These are phyloP conservation scores for Phaffia australis DNA, from an alignment of 768 basidiomycete species.

Conservation along the genomic window DNA sequence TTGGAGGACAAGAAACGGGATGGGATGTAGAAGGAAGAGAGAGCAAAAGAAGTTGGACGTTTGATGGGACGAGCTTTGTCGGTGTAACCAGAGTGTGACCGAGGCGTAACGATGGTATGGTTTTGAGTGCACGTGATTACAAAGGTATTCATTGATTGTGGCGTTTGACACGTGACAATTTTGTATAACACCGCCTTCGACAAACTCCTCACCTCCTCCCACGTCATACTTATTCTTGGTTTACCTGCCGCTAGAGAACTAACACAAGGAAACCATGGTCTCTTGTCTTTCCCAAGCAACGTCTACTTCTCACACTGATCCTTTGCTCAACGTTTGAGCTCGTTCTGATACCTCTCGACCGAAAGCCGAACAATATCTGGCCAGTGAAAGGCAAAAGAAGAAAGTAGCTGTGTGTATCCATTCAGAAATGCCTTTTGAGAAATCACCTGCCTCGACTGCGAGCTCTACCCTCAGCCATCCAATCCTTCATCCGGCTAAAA, in stretches of 20 bases:
- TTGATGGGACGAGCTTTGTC: neutral
- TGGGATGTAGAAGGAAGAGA: slow-evolving; percentile 7
- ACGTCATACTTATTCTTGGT: too few relatives aligned
- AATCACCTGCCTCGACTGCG: neutral
- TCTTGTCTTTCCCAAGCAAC: neutral
- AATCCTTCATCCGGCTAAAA: neutral
- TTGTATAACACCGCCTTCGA: too few relatives aligned
- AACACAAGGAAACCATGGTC: too few relatives aligned
- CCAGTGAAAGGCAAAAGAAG: neutral
- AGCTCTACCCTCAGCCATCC: too few relatives aligned
- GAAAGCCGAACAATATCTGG: too few relatives aligned
- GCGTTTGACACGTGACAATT: too few relatives aligned
- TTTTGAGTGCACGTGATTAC: too few relatives aligned
- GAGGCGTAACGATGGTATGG: too few relatives aligned
- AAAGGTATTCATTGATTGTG: too few relatives aligned
- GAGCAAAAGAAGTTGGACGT: neutral
- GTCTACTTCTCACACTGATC: neutral
- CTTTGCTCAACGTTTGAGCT: neutral
- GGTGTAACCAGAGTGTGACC: too few relatives aligned
- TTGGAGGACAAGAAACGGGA: neutral
- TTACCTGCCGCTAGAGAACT: too few relatives aligned
- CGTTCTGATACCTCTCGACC: neutral
- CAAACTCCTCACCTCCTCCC: too few relatives aligned
- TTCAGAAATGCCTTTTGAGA: neutral
- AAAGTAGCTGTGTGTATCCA: neutral